Base-by-base conservation (phyloP, 805 yeast genomes). In the Saccharomycopsis sp. region DNA sequence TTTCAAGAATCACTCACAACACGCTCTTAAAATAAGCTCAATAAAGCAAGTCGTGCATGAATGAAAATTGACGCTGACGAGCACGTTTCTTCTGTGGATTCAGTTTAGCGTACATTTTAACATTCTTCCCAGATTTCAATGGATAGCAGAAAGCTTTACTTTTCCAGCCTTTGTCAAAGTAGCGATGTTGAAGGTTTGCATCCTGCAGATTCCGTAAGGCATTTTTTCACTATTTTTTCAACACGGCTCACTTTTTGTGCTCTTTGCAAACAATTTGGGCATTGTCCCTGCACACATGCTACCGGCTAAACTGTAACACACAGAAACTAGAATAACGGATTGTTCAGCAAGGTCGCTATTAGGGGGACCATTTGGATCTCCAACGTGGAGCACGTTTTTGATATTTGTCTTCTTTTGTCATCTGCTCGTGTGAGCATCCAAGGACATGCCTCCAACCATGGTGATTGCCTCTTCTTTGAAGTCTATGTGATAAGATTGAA, bases 31-130 rank as follows among this genome's bases (percentile, higher is more conserved):
- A n/a, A n/a, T n/a, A n/a, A n/a, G n/a, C n/a, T n/a, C n/a, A n/a
- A n/a, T 29, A 12, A 29, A 29, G 37, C 9, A 12, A 29, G 37
- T 29, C 37, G 37, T 29, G 37, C 37, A 29, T 7, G 12, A 29
- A 29, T 29, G 12, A 12, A 29, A 29, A 29, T 7, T 29, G 37
- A 29, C 37, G 12, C 37, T 29, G 12, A 29, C 37, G 12, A 44
- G 12, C 48, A 44, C 48, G 48, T 44, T 44, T 44, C 48, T 44
- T 44, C 48, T 44, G 16, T 44, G 48, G 48, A 44, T 44, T 18
- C 21, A 44, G 16, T 44, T 44, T 16, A 44, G 21, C 7, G 48
- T 5, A 4, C 16, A 29, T 29, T 29, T 5, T 29, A 29, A 29
- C 37, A 29, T 44, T 44, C 21, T 44, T 44, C 18, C 21, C 12